Conservation (phyloP, 1,284 basidiomycete species). For the Lignosus rhinocerotis region DNA sequence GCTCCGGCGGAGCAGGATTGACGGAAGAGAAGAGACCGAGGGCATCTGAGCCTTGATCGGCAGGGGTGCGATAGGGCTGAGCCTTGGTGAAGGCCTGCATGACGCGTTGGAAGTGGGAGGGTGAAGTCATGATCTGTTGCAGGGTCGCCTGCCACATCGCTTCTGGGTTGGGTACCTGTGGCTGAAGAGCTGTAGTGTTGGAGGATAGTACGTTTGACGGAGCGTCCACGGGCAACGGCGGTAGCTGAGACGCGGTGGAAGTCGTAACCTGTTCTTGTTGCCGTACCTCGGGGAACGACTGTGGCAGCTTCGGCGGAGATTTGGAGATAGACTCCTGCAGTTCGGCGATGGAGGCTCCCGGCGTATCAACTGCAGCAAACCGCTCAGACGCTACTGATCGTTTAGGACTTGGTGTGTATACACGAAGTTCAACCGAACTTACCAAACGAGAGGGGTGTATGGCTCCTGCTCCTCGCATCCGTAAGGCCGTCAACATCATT, state of each 20-base stretch:
- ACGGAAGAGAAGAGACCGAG: neutral
- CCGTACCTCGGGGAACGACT: constrained; percentile 1
- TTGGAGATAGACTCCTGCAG: constrained; percentile 2
- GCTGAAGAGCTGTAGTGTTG: neutral
- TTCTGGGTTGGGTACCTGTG: constrained; percentile 35
- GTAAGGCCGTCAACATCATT: constrained; percentile 38
- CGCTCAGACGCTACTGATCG: constrained; percentile 24
- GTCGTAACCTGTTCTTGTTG: neutral
- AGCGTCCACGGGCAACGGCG: neutral
- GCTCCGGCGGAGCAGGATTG: constrained; percentile 11
- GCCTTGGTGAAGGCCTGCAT: constrained; percentile 54
- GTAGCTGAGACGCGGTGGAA: neutral
- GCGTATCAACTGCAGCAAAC: constrained; percentile 35
- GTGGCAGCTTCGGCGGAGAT: constrained; percentile 11
- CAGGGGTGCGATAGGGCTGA: constrained; percentile 23
- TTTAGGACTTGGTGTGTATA: neutral
- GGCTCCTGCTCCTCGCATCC: constrained; percentile 12
- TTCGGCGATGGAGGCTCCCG: constrained; percentile 22
- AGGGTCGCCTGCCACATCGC: constrained; percentile 62
- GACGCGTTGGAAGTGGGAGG: constrained; percentile 69
- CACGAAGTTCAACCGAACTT: constrained; percentile 1
- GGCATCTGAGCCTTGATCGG: neutral
- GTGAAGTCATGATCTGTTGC: constrained; percentile 59
- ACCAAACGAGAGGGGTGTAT: constrained; percentile 24
- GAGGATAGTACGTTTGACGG: neutral